Conservation (phyloP, 148 eudicot species). For the Rhododendron ferrugineum region DNA sequence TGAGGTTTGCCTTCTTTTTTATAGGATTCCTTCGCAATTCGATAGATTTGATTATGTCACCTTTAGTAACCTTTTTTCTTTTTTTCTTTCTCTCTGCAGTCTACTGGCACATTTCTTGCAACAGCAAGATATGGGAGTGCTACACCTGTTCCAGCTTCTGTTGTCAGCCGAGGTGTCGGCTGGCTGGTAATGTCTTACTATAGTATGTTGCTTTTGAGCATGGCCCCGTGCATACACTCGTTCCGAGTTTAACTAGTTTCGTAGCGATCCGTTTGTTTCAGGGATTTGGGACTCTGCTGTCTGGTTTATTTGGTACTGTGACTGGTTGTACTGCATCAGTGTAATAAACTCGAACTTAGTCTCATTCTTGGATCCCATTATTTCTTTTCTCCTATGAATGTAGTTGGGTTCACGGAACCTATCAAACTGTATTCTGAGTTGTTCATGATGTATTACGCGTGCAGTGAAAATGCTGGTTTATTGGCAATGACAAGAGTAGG, state of each 20-base stretch:
- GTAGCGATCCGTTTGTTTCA: conserved; percentile 14
- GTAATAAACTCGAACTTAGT: conserved; percentile 27
- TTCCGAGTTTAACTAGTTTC: neutral
- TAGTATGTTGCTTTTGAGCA: neutral
- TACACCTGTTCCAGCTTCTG: conserved; percentile 83
- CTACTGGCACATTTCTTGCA: conserved; percentile 68
- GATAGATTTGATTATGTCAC: neutral
- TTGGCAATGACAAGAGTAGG: conserved; percentile 73
- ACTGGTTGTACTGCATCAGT: conserved; percentile 61
- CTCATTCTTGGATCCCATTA: neutral
- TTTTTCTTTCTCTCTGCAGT: conserved; percentile 20
- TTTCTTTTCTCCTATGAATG: neutral
- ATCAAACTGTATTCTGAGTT: neutral
- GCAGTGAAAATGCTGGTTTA: conserved; percentile 79
- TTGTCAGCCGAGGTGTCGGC: conserved; percentile 59
- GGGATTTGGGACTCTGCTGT: conserved; percentile 62
- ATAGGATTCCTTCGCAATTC: neutral
- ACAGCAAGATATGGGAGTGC: conserved; percentile 83
- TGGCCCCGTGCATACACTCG: neutral
- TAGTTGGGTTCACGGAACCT: neutral
- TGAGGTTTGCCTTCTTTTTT: conserved; percentile 40
- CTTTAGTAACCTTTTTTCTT: neutral
- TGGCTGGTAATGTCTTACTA: conserved; percentile 51
- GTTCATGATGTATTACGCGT: neutral
- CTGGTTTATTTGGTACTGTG: conserved; percentile 51